Evolutionary conservation across 257 asterid genomes (phyloP), one percentile per base, ranked within the genome.

Genomic region (Nicotiana tomentosiformis): DNA sequence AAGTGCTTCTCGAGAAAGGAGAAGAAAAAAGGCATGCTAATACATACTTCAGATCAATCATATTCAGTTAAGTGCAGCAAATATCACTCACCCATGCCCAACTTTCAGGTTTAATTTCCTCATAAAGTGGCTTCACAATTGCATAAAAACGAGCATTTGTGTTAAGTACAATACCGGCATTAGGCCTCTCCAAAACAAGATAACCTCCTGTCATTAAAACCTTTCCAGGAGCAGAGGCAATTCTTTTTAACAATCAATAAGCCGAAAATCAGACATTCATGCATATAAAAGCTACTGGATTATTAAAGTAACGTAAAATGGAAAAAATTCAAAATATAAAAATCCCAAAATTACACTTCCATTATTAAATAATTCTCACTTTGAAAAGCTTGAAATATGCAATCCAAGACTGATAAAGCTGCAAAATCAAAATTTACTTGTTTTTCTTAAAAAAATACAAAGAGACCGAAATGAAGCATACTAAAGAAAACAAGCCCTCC

Each of bases 161-260:
- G 83, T 98, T 96, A 83, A 96, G 91, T n/a, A 96, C 98, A 81
- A 93, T 90, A 86, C 99, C 98, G 20, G 99, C 96, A 89, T 93
- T 93, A 32, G 97, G 98, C 94, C 97, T 93, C 94, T 96, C 98
- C 89, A 96, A 85, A 62, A 96, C 86, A 85, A 96, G 97, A 90
- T 96, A 96, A 43, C 98, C 98, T 32, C 99, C 99, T 2, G 97
- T 96, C 94, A 96, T 92, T 93, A 94, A 86, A 86, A 96, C 98
- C 90, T 96, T 94, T 65, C 99, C 99, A 55, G 98, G 99, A 88
- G 99, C 98, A 85, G 99, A 96, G 84, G 97, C 97, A 86, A 93
- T 94, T 84, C 98, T 96, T 57, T 77, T 67, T 70, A 65, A 87
- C 58, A 3, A 51, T 51, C 56, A 57, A 17, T 17, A 17, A 57